phyloP scores from a whole-genome alignment of 306 rosid species.

The Citrullus mucosospermus region DNA sequence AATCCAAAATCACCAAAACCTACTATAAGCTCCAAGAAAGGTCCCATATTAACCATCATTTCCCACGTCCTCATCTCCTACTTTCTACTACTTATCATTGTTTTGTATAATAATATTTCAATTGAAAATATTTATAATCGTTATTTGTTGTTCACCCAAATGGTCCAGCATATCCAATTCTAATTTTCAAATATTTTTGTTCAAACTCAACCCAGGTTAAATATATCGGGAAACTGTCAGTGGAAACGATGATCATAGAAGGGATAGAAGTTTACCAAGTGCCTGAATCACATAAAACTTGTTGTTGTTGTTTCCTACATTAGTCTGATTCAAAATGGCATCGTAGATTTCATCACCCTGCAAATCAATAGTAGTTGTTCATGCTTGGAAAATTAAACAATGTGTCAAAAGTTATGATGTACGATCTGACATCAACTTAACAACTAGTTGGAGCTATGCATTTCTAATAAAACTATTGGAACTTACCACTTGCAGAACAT shows the following conservation, averaged over 20 bases:
- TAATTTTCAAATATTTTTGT: neutral
- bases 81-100: neutral
- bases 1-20: neutral
- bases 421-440: neutral
- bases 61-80: neutral
- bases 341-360: slow-evolving; percentile 78
- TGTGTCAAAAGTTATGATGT: neutral
- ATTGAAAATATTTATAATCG: neutral
- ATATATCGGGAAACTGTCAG: neutral
- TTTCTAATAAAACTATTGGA: neutral
- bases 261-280: slow-evolving; percentile 45
- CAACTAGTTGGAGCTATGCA: neutral
- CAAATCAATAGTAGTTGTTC: slow-evolving; percentile 3
- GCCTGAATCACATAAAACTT: slow-evolving; percentile 80
- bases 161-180: neutral
- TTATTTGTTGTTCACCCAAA: neutral
- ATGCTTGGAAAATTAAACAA: neutral
- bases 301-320: slow-evolving; percentile 70
- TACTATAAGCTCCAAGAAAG: neutral
- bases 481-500: slow-evolving; percentile 69
- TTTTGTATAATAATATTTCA: neutral
- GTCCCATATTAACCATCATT: neutral
- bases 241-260: neutral
- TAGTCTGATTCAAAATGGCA: slow-evolving; percentile 89
- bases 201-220: neutral